These are phyloP conservation scores for Chaetomidium leptoderma DNA, from an alignment of 495 filamentous ascomycete species.

Conservation along the genomic window DNA sequence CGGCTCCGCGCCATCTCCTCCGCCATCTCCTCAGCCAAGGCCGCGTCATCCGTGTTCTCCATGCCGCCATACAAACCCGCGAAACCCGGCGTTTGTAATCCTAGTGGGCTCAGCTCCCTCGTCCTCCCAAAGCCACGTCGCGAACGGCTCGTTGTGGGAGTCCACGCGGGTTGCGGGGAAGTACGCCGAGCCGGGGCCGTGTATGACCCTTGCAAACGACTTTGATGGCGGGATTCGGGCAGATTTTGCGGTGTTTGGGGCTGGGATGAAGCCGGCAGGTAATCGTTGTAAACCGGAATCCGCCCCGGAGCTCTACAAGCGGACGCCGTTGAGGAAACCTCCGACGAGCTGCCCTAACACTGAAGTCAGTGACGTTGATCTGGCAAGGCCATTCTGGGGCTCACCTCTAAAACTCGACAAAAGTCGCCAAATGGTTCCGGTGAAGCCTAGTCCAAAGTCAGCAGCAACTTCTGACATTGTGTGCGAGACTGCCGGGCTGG, in stretches of 20 bases:
- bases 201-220: constrained; percentile 42
- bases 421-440: background rate
- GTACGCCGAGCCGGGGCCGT: constrained; percentile 39
- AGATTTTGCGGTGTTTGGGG: constrained; percentile 55
- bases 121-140: constrained; percentile 15
- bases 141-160: constrained; percentile 15
- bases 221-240: constrained; percentile 48
- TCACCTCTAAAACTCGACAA: background rate
- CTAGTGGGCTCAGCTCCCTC: constrained; percentile 31
- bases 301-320: background rate
- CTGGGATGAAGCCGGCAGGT: constrained; percentile 45
- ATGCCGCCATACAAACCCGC: constrained; percentile 43
- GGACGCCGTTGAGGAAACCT: background rate
- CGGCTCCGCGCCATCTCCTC: constrained; percentile 16
- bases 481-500: background rate
- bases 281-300: constrained; percentile 50
- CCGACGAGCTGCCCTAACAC: background rate
- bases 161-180: constrained; percentile 17
- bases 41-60: constrained; percentile 45
- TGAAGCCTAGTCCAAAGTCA: background rate
- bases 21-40: constrained; percentile 30
- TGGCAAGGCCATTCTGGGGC: background rate
- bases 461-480: background rate
- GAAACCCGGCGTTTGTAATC: constrained; percentile 38
- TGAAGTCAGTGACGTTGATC: background rate